Conservation (phyloP, 495 filamentous ascomycete species). For the Thozetella sp. region DNA sequence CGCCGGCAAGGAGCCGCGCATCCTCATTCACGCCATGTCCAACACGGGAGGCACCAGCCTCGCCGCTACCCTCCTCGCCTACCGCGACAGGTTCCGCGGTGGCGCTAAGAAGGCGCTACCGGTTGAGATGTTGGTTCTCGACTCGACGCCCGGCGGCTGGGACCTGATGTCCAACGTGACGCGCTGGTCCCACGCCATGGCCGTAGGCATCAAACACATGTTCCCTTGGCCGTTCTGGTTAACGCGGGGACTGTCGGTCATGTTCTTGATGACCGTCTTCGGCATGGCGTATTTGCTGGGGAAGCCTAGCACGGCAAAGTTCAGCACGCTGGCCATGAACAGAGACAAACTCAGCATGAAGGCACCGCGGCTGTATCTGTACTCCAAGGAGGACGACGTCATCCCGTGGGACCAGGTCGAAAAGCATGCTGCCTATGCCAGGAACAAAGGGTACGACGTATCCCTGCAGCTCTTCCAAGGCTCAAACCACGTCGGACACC, state of each 20-base stretch:
- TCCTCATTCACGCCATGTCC: constrained; percentile 53
- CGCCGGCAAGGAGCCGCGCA: constrained; percentile 20
- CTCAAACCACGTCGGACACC: constrained; percentile 56
- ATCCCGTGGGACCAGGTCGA: constrained; percentile 56
- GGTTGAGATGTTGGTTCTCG: constrained; percentile 45
- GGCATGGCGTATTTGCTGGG: constrained; percentile 29
- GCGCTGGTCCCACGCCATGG: constrained; percentile 54
- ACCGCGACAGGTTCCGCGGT: constrained; percentile 29
- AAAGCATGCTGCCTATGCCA: constrained; percentile 43
- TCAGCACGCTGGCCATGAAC: constrained; percentile 32
- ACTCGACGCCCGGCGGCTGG: constrained; percentile 53
- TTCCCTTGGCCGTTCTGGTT: constrained; percentile 45
- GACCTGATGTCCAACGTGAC: constrained; percentile 47
- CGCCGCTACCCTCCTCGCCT: constrained; percentile 49
- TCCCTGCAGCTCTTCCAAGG: constrained; percentile 51
- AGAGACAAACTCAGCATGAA: constrained; percentile 22
- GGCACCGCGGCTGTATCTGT: constrained; percentile 47
- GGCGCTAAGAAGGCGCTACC: constrained; percentile 35
- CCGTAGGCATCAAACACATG: constrained; percentile 40
- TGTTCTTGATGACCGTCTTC: constrained; percentile 28
- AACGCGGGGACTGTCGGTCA: constrained; percentile 39
- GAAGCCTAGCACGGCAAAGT: constrained; percentile 31
- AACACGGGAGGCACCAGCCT: constrained; percentile 53
- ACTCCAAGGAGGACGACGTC: constrained; percentile 56
- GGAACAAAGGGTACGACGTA: constrained; percentile 38